phyloP scores from a whole-genome alignment of 257 asterid genomes.

The Gentiana straminea region DNA sequence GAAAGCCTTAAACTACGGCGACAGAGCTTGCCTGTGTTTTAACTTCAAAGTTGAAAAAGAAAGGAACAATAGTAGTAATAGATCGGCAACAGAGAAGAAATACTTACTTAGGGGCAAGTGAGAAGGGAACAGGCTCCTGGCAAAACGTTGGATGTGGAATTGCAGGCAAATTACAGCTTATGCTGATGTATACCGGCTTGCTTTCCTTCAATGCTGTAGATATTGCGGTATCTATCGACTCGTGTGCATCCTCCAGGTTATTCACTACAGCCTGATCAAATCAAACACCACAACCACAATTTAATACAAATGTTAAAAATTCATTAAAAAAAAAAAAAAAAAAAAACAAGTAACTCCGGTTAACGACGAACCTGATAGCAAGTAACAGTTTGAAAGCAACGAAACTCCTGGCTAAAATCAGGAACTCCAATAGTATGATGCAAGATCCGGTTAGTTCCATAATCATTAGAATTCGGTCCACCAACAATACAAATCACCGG shows the following conservation, averaged over 20 bases:
- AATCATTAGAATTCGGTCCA: conserved; percentile 77
- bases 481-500: conserved; percentile 79
- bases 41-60: too few species aligned
- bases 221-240: conserved; percentile 63
- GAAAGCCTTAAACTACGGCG: too few species aligned
- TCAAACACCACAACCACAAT: conserved; percentile 8
- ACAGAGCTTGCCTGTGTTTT: too few species aligned
- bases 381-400: conserved; percentile 78
- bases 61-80: neutral
- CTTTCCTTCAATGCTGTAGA: conserved; percentile 81
- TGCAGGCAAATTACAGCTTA: conserved; percentile 61
- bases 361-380: conserved; percentile 49
- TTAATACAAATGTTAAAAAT: neutral
- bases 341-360: neutral
- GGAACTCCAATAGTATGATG: conserved; percentile 84
- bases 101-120: conserved; percentile 49
- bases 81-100: neutral
- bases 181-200: conserved; percentile 73
- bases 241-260: conserved; percentile 83
- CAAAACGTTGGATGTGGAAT: conserved; percentile 69
- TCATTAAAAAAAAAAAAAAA: neutral
- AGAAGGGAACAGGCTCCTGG: conserved; percentile 65
- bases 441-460: conserved; percentile 58
- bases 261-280: conserved; percentile 61
- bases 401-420: conserved; percentile 76